Evolutionary conservation across 441 rosid species (phyloP), one percentile per base, ranked within the genome.

Genomic region (Brassica hybrid): DNA sequence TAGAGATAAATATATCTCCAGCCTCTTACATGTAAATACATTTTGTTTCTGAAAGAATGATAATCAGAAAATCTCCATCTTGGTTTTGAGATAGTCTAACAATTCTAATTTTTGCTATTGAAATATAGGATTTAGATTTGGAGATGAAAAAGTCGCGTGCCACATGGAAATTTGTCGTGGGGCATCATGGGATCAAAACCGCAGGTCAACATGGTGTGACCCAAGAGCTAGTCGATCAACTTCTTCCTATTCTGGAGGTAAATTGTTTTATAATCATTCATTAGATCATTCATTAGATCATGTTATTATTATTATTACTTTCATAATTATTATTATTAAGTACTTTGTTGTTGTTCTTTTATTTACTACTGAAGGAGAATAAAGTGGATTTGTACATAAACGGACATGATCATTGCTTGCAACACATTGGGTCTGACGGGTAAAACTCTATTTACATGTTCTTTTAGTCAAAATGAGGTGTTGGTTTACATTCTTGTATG

Each of bases 81-180:
- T 69, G 2, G 4, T 65, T 17, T 69, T 75, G 14, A 32, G 36
- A 60, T 11, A 13, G 4, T 30, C 4, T 18, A 60, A 36, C 21
- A 21, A 18, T n/a, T 57, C 27, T 13, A 18, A 19, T 2, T 45
- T n/a, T 6, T 12, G 1, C 12, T 14, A 50, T 50, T 60, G 34
- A 50, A 19, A 48, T 34, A 12, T 14, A 90, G 94, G 94, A 91
- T 66, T 68, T 94, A 18, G 87, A 90, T n/a, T 17, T 52, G 19
- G 87, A 84, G 41, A 66, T 91, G 6, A 87, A 65, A 73, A 69
- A 77, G 41, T 91, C 99, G 4, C 45, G 23, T 16, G 91, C 96
- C 1, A 84, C 80, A 6, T 91, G 99, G 99, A 94, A 91, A 78
- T 79, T 94, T 52, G 98, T 91, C 27, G 88, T 94, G 1, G 99